Conservation (phyloP, 164 flowering plant species). For the Pachysandra terminalis region DNA sequence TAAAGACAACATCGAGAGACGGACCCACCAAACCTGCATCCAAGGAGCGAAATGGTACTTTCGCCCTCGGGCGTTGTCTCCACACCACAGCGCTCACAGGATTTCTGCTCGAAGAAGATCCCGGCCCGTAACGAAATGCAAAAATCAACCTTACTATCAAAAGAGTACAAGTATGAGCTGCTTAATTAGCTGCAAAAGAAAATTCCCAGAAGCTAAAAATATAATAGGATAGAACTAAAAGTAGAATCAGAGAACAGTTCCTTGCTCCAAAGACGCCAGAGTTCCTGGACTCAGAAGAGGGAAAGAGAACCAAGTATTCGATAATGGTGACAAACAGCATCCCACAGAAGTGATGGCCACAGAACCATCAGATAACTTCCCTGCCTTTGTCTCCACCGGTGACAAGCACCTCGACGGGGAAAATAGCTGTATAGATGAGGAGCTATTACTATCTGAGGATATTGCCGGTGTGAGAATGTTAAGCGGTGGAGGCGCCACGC, state of each 20-base stretch:
- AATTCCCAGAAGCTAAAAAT: no score
- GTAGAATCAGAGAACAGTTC: conserved; percentile 10
- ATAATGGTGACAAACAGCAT: conserved; percentile 16
- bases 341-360: conserved; percentile 9
- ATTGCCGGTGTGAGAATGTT: not conserved
- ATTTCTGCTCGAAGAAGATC: no score
- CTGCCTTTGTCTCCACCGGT: not conserved
- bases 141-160: no score
- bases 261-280: conserved; percentile 16
- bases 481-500: conserved; percentile 17
- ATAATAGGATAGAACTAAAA: not conserved
- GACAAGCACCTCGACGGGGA: not conserved
- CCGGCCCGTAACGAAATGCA: no score
- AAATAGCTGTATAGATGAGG: not conserved
- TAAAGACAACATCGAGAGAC: no score
- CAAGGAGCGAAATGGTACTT: no score
- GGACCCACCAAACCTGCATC: no score
- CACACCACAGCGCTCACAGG: no score
- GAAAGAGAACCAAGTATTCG: conserved; percentile 22
- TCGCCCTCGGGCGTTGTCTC: no score
- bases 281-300: conserved; percentile 31
- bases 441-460: not conserved
- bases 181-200: no score
- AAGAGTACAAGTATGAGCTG: no score
- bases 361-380: conserved; percentile 6